Conservation (phyloP, 805 yeast genomes). For the Wickerhamiella bombiphila region DNA sequence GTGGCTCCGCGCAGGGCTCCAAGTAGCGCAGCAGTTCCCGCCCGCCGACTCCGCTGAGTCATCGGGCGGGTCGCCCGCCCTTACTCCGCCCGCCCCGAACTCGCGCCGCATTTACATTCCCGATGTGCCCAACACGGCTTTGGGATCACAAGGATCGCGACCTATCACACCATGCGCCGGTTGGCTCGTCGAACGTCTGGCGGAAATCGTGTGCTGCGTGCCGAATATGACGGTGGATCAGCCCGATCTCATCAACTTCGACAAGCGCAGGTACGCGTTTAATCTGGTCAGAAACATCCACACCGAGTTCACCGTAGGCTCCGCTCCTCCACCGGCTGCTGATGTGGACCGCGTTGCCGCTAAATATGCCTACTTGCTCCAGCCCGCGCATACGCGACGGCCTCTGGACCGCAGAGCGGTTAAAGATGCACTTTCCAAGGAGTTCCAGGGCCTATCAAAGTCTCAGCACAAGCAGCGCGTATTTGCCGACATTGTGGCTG, state of each 20-base stretch:
- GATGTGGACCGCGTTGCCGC: constrained; percentile 6
- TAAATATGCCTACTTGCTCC: constrained; percentile 1
- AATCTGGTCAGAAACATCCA: constrained; percentile 42
- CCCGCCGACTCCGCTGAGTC: background rate
- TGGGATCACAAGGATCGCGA: constrained; percentile 8
- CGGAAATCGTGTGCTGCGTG: constrained; percentile 61
- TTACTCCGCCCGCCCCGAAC: constrained; percentile 11
- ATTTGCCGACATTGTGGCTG: constrained; percentile 32
- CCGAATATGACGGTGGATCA: constrained; percentile 64
- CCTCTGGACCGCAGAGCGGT: constrained; percentile 20
- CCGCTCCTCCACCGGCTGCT: constrained; percentile 6
- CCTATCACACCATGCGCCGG: constrained; percentile 76
- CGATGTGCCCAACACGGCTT: constrained; percentile 12
- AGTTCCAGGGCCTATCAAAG: constrained; percentile 27
- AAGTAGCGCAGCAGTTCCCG: constrained; percentile 16
- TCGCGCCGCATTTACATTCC: constrained; percentile 19
- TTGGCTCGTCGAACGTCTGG: constrained; percentile 69
- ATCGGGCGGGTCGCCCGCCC: background rate
- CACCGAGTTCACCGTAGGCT: constrained; percentile 10
- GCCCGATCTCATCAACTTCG: constrained; percentile 62
- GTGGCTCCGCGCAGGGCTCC: constrained; percentile 51
- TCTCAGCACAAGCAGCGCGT: constrained; percentile 27
- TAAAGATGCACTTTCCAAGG: constrained; percentile 31
- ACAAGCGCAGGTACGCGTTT: constrained; percentile 59
- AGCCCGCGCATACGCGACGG: background rate